Conservation (phyloP, 345 rosid genomes). For the Lepidium didymum region DNA sequence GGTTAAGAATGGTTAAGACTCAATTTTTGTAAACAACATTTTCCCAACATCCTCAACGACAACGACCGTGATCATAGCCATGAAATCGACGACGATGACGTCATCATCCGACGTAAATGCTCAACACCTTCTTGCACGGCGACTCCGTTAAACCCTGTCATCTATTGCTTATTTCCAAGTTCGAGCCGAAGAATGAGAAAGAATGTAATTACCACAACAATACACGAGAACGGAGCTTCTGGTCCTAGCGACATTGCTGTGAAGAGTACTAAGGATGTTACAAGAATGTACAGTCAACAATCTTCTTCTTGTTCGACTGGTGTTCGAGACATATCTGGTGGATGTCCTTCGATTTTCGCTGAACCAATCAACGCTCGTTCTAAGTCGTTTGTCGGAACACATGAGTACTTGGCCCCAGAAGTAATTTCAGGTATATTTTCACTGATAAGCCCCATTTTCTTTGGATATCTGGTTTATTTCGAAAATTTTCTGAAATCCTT, state of each 20-base stretch:
- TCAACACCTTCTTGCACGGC: constrained; percentile 55
- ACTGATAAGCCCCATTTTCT: too few species aligned
- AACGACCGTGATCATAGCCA: background rate
- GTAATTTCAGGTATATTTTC: constrained; percentile 58
- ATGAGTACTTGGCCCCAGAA: constrained; percentile 94
- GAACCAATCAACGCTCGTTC: constrained; percentile 78
- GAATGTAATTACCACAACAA: constrained; percentile 39
- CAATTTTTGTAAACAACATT: too few species aligned
- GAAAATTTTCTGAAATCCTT: too few species aligned
- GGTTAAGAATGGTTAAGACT: too few species aligned
- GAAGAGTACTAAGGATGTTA: background rate
- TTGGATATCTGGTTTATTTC: too few species aligned
- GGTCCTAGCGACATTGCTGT: background rate
- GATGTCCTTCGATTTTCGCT: constrained; percentile 52
- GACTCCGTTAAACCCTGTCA: constrained; percentile 56
- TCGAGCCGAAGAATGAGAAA: constrained; percentile 33
- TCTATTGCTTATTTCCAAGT: constrained; percentile 51
- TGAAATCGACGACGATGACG: background rate
- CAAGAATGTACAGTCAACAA: constrained; percentile 12
- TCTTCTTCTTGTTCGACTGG: constrained; percentile 20
- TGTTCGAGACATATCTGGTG: background rate
- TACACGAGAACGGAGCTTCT: constrained; percentile 36
- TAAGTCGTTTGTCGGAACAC: constrained; percentile 86
- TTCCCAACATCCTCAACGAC: constrained; percentile 16
- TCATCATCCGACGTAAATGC: constrained; percentile 25